Evolutionary conservation across 2,329 filamentous ascomycete species (phyloP).

Genomic region (Tolypocladium tundrense): DNA sequence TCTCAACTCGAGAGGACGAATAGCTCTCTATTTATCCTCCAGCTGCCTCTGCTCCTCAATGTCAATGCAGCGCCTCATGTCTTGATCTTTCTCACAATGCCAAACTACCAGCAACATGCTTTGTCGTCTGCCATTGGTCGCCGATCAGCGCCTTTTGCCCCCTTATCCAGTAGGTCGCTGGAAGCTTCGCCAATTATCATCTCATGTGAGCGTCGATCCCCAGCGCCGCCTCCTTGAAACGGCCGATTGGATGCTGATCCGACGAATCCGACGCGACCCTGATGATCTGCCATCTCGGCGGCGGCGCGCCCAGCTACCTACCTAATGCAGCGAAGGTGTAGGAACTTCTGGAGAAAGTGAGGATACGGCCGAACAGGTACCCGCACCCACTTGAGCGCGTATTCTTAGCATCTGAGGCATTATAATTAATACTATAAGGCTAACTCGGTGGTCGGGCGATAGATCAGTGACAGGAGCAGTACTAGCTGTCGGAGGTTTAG

Average conservation of each 20-base stretch:
- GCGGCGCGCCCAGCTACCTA: constrained; percentile 1
- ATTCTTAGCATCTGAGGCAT: neutral
- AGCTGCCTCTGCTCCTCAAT: neutral
- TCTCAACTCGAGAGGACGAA: neutral
- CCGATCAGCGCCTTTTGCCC: neutral
- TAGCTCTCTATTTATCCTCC: neutral
- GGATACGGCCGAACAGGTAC: neutral
- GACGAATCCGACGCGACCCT: neutral
- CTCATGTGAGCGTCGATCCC: constrained; percentile 7
- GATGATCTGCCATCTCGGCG: neutral
- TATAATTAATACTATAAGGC: neutral
- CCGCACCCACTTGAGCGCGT: neutral
- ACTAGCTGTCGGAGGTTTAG: neutral
- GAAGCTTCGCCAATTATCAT: neutral
- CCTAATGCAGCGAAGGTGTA: constrained; percentile 5
- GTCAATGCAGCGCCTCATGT: neutral
- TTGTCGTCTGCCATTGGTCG: neutral
- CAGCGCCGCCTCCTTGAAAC: constrained; percentile 5
- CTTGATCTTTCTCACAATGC: neutral
- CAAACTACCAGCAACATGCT: neutral
- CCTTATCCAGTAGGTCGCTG: neutral
- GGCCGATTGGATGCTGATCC: constrained; percentile 4
- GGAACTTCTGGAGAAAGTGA: constrained; percentile 4
- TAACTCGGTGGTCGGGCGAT: neutral
- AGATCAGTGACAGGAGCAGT: neutral